Evolutionary conservation across 129 eudicot species (phyloP), one percentile per base, ranked within the genome.

Genomic region (Gnaphalium uliginosum): DNA sequence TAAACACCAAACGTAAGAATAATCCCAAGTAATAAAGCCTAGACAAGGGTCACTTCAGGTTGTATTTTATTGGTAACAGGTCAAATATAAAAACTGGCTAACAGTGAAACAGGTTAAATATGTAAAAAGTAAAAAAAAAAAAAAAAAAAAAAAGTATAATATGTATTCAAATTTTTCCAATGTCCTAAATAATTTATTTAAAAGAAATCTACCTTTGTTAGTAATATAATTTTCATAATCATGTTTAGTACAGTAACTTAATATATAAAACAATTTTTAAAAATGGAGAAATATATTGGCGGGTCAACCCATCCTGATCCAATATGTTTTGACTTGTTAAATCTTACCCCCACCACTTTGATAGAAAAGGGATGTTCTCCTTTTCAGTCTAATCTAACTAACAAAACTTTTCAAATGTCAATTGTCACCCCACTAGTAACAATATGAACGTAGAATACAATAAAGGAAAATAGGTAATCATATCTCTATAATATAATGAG

Each of bases 1-100:
- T 69, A 77, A 88, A 88, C 68, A 84, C 73, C 78, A 82, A 81
- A 69, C 71, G 84, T 83, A 81, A 81, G 81, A 75, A 83, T 69
- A 76, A 56, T 56, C 74, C 71, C 54, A 63, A 15, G 68, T 76
- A 54, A 39, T 46, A 37, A 66, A 35, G 17, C 50, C 71, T 13
- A 60, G 60, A 54, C 39, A 18, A 41, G 4, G 62, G 39, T 69
- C 41, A 48, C 5, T 22, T 27, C 23, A 1, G 39, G 75, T 51
- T 26, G 43, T 25, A 33, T 14, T 29, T 53, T 53, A 10, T 18
- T n/a, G 48, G 17, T 29, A 51, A 70, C 48, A n/a, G 43, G 48
- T 53, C 43, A 18, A n/a, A 53, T 39, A 19, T 56, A 56, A 56
- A 51, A n/a, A 54, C 30, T 51, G 13, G 50, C 75, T 30, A 53